phyloP scores from a whole-genome alignment of 225 moss, liverwort and hornwort genomes.

The Antitrichia curtipendula region DNA sequence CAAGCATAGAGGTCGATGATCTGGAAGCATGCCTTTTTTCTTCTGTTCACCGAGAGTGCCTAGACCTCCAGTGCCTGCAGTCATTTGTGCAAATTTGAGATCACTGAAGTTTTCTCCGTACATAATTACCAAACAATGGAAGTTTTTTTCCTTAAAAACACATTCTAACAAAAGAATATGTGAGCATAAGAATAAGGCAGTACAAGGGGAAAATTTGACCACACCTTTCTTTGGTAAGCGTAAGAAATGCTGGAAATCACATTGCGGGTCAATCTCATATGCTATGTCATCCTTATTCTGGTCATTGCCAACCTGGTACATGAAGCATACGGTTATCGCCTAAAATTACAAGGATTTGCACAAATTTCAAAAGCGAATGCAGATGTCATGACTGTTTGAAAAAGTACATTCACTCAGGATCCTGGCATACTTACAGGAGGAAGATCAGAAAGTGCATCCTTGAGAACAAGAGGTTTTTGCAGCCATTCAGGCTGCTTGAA shows the following conservation, averaged over 20 bases:
- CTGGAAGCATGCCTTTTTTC: slow-evolving; percentile 46
- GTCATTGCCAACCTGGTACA: slow-evolving; percentile 58
- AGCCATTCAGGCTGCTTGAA: slow-evolving; percentile 55
- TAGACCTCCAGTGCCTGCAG: slow-evolving; percentile 48
- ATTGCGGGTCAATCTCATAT: slow-evolving; percentile 46
- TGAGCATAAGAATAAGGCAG: not conserved
- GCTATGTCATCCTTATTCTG: slow-evolving; percentile 60
- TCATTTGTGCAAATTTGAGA: not conserved
- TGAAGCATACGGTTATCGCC: not conserved
- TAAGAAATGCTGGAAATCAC: slow-evolving; percentile 65
- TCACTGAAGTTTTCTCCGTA: not conserved
- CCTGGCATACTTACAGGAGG: slow-evolving; percentile 42
- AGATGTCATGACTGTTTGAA: not conserved
- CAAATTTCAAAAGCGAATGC: not conserved
- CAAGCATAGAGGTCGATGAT: slow-evolving; percentile 71
- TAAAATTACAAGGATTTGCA: not conserved
- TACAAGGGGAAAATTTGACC: not conserved
- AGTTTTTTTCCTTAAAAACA: not conserved
- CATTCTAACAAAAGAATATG: too few relatives aligned
- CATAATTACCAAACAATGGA: too few relatives aligned
- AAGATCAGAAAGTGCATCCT: slow-evolving; percentile 87
- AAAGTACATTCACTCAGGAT: not conserved
- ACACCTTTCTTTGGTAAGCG: slow-evolving; percentile 69
- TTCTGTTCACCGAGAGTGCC: slow-evolving; percentile 22
- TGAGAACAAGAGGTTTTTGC: slow-evolving; percentile 63